phyloP scores from a whole-genome alignment of 495 filamentous ascomycete genomes.

The Geoglossum glabrum region DNA sequence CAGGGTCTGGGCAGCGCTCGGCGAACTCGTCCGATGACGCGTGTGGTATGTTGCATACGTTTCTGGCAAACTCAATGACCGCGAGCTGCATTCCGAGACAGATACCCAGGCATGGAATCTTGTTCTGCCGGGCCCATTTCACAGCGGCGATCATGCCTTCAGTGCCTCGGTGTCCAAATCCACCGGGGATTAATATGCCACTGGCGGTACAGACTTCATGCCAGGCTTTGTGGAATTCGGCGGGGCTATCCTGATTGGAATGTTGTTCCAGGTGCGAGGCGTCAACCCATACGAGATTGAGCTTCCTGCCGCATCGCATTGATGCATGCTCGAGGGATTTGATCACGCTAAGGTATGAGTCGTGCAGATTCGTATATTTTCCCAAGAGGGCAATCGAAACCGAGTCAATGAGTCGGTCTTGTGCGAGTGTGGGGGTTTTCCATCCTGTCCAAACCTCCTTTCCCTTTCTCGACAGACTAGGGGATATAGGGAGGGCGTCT shows the following conservation, averaged over 20 bases:
- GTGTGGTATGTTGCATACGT: slow-evolving; percentile 37
- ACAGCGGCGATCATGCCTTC: slow-evolving; percentile 76
- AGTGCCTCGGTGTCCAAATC: slow-evolving; percentile 65
- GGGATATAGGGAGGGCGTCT: slow-evolving; percentile 25
- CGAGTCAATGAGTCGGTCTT: slow-evolving; percentile 38
- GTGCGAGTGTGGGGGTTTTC: slow-evolving; percentile 41
- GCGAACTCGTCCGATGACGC: slow-evolving; percentile 52
- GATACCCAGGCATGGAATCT: slow-evolving; percentile 70
- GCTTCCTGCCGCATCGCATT: slow-evolving; percentile 65
- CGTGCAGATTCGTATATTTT: slow-evolving; percentile 69
- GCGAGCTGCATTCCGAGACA: slow-evolving; percentile 93
- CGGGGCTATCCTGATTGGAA: slow-evolving; percentile 35
- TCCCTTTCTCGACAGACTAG: slow-evolving; percentile 35
- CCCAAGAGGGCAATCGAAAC: slow-evolving; percentile 79
- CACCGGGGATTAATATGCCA: slow-evolving; percentile 56
- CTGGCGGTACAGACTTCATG: slow-evolving; percentile 48
- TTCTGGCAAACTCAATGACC: slow-evolving; percentile 72
- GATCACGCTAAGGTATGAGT: slow-evolving; percentile 63
- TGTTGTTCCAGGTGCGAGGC: slow-evolving; percentile 58
- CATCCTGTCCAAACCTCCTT: slow-evolving; percentile 50
- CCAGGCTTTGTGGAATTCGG: slow-evolving; percentile 80
- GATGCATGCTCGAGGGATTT: slow-evolving; percentile 80
- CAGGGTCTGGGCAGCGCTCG: slow-evolving; percentile 28
- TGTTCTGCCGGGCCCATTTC: slow-evolving; percentile 64
- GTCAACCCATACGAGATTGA: slow-evolving; percentile 69